phyloP scores from a whole-genome alignment of 805 yeast genomes.

The Monosporozyma yasuniensis region DNA sequence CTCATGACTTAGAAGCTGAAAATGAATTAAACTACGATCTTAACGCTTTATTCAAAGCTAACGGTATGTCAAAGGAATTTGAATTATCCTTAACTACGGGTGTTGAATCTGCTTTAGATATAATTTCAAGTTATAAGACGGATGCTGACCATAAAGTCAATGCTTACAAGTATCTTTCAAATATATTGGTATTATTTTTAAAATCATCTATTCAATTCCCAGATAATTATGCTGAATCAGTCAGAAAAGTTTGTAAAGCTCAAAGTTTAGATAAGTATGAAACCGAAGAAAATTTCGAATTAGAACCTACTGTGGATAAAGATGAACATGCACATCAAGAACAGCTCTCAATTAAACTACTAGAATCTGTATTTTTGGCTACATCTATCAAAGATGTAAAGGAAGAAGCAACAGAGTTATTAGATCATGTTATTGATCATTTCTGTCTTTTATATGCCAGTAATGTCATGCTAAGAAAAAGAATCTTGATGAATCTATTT shows the following conservation, averaged over 20 bases:
- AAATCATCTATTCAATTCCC: constrained; percentile 34
- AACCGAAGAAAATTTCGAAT: constrained; percentile 30
- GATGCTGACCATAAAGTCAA: constrained; percentile 61
- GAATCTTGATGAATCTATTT: constrained; percentile 61
- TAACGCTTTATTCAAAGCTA: constrained; percentile 57
- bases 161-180: constrained; percentile 65
- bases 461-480: constrained; percentile 57
- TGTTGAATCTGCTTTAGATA: constrained; percentile 62
- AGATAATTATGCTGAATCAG: constrained; percentile 32
- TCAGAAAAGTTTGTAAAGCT: constrained; percentile 42
- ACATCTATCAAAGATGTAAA: constrained; percentile 64
- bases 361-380: constrained; percentile 68
- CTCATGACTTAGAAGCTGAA: constrained; percentile 50
- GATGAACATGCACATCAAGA: constrained; percentile 51
- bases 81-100: constrained; percentile 81
- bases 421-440: constrained; percentile 66
- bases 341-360: constrained; percentile 49
- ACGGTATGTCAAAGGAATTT: constrained; percentile 54
- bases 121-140: constrained; percentile 54
- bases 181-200: constrained; percentile 60
- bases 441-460: constrained; percentile 71
- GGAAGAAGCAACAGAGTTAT: constrained; percentile 54
- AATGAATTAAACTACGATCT: constrained; percentile 57
- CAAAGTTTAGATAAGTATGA: constrained; percentile 24
- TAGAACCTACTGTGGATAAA: constrained; percentile 39